Evolutionary conservation across 2,329 filamentous ascomycete genomes (phyloP), one percentile per base, ranked within the genome.

Genomic region (Sphaceloma murrayae): DNA sequence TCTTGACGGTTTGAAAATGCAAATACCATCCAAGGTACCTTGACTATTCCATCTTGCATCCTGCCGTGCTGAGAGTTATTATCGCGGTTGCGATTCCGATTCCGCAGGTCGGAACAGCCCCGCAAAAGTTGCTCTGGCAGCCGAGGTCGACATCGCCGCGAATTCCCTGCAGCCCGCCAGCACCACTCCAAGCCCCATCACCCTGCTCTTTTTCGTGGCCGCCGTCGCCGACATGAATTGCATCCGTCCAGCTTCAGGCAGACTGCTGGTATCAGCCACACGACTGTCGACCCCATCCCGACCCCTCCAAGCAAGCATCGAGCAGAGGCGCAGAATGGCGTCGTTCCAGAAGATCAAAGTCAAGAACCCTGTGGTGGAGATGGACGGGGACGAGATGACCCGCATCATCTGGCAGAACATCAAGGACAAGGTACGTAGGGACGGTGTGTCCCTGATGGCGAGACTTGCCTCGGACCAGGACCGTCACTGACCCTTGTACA

Each of bases 321-420:
- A 55, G 32, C 58, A 62, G 43, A 56, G 60, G 42, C 54, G 60
- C 53, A 62, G 46, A 51, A 62, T 62, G 60, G 59, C 60, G 32
- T 56, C 56, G 24, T 54, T 73, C 56, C 72, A 76, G 61, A 98
- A 96, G 82, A 96, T 96, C 77, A 91, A 94, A 78, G 91, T 98
- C 73, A 88, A 94, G 80, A 96, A 94, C 69, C 91, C 91, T 54
- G 81, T 98, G 64, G 91, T 98, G 66, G 91, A 96, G 73, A 78
- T 96, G 59, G 89, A 96, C 65, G 89, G 89, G 60, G 77, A 81
- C 66, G 78, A 81, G 80, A 96, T 96, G 91, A 98, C 91, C 58
- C 77, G 91, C 59, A 88, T 98, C 65, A 98, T 98, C 73, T 98
- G 91, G 91, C 74, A 95, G 73, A 80, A 85, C 67, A 98, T 98